phyloP scores from a whole-genome alignment of 768 basidiomycete genomes.

The Pholiota microspora region DNA sequence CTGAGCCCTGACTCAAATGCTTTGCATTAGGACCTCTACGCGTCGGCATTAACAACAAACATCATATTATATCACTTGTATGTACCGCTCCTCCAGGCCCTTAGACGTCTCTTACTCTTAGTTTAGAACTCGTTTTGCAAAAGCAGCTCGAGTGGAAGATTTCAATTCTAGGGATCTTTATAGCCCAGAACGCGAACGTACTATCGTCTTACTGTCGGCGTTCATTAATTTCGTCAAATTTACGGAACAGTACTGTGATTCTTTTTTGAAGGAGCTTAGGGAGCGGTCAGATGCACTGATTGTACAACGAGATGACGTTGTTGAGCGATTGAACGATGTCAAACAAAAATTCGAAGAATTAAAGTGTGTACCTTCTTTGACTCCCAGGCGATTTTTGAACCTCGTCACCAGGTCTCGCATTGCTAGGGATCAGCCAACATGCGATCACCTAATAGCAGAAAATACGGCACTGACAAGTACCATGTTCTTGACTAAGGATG shows the following conservation, averaged over 20 bases:
- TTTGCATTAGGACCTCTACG: conserved; percentile 64
- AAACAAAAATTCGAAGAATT: conserved; percentile 51
- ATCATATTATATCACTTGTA: conserved; percentile 73
- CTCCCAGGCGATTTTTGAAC: conserved; percentile 1
- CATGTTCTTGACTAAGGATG: conserved; percentile 69
- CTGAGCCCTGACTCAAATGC: neutral
- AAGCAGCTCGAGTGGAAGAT: conserved; percentile 70
- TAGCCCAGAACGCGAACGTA: conserved; percentile 72
- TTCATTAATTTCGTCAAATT: conserved; percentile 95
- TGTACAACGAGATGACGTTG: conserved; percentile 59
- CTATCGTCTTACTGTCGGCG: conserved; percentile 74
- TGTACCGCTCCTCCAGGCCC: conserved; percentile 14
- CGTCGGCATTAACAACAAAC: conserved; percentile 55
- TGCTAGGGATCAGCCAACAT: conserved; percentile 67
- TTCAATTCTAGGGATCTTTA: conserved; percentile 76
- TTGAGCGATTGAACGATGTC: conserved; percentile 44
- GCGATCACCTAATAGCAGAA: conserved; percentile 55
- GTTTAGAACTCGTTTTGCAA: conserved; percentile 66
- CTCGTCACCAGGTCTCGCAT: conserved; percentile 49
- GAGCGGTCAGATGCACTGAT: conserved; percentile 55
- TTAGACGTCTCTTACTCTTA: neutral
- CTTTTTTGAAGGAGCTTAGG: conserved; percentile 60
- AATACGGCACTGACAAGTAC: conserved; percentile 61
- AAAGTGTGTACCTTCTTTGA: conserved; percentile 42
- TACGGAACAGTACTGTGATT: conserved; percentile 65